These are phyloP conservation scores for Agastache rugosa DNA, from an alignment of 257 asterid genomes.

Conservation along the genomic window DNA sequence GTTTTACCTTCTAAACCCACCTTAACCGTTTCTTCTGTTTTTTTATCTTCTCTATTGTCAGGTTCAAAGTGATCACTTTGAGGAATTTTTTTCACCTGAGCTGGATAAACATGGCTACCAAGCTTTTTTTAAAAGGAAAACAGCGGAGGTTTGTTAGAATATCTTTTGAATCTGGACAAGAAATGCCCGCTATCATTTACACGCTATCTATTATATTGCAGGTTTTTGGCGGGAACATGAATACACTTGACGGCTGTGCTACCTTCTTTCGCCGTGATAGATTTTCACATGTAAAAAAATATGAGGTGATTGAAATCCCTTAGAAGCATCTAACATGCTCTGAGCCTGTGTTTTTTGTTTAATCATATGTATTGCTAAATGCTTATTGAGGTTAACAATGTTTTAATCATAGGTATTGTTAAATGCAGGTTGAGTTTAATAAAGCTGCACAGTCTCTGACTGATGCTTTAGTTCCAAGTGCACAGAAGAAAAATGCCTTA, in stretches of 20 bases:
- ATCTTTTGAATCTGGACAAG: conserved; percentile 25
- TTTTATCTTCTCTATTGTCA: conserved; percentile 42
- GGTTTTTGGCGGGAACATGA: conserved; percentile 69
- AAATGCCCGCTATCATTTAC: conserved; percentile 30
- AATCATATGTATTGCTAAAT: conserved; percentile 21
- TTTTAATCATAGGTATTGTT: conserved; percentile 23
- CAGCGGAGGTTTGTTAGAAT: conserved; percentile 77
- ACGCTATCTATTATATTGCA: conserved; percentile 37
- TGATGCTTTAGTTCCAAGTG: conserved; percentile 81
- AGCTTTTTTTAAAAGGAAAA: conserved; percentile 78
- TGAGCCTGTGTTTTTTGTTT: conserved; percentile 6
- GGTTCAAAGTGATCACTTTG: conserved; percentile 95
- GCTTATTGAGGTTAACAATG: conserved; percentile 80
- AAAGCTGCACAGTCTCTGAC: conserved; percentile 98
- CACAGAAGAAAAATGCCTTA: conserved; percentile 84
- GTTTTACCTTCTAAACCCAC: background rate
- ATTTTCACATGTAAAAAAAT: conserved; percentile 93
- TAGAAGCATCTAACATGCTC: conserved; percentile 29
- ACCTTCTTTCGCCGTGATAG: conserved; percentile 98
- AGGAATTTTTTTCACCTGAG: conserved; percentile 93
- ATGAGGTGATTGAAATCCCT: conserved; percentile 67
- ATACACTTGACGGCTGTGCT: conserved; percentile 86
- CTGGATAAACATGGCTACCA: conserved; percentile 97
- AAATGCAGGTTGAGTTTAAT: conserved; percentile 89
- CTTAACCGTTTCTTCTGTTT: background rate